phyloP scores from a whole-genome alignment of 1,139 yeast species.

The Suhomyces atakaporum region DNA sequence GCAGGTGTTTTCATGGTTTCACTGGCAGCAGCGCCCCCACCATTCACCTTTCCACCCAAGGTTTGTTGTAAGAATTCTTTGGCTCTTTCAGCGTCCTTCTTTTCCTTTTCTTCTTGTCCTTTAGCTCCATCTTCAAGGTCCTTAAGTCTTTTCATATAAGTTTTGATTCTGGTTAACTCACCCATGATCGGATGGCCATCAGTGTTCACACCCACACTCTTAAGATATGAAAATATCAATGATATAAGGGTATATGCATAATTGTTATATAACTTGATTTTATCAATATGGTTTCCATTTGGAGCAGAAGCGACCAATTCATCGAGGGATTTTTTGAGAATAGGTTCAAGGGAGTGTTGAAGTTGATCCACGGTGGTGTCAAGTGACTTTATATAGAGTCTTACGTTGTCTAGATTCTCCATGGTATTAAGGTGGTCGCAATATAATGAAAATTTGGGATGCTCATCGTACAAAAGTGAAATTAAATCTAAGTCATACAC shows the following conservation, averaged over 20 bases:
- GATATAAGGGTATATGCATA: constrained; percentile 51
- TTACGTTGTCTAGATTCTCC: constrained; percentile 45
- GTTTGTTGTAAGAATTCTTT: constrained; percentile 48
- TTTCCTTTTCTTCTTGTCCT: constrained; percentile 20
- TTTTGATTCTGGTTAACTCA: constrained; percentile 70
- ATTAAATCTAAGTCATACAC: background rate
- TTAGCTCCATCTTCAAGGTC: constrained; percentile 32
- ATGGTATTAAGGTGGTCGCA: constrained; percentile 21
- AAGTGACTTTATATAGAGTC: constrained; percentile 30
- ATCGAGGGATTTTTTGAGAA: constrained; percentile 37
- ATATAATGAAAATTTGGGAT: constrained; percentile 15
- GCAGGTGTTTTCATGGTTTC: constrained; percentile 47
- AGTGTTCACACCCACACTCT: constrained; percentile 60
- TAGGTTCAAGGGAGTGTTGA: constrained; percentile 32
- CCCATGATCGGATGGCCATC: constrained; percentile 62
- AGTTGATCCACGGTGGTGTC: constrained; percentile 36
- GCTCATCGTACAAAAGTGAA: constrained; percentile 11
- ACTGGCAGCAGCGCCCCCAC: constrained; percentile 35
- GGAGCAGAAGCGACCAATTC: constrained; percentile 28
- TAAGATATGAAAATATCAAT: constrained; percentile 56
- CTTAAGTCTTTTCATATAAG: constrained; percentile 65
- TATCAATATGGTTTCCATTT: constrained; percentile 36
- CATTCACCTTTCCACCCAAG: constrained; percentile 37
- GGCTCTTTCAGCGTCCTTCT: constrained; percentile 37
- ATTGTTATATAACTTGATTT: constrained; percentile 38